phyloP scores from a whole-genome alignment of 495 filamentous ascomycete species.

The Annulohypoxylon bovei region DNA sequence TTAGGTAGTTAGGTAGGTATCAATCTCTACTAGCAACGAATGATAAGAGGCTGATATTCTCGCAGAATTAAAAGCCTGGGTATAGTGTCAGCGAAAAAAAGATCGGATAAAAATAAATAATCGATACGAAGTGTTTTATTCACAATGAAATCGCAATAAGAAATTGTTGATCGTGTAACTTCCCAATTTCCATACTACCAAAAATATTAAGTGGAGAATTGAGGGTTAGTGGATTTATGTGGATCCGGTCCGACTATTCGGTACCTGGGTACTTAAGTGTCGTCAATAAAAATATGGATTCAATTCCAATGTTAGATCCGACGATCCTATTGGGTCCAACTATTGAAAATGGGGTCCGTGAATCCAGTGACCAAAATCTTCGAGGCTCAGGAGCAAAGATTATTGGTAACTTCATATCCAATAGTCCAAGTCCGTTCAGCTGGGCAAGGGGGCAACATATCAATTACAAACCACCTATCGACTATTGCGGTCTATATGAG shows the following conservation, averaged over 20 bases:
- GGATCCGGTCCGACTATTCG: slow-evolving; percentile 26
- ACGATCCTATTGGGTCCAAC: background rate
- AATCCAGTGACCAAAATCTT: slow-evolving; percentile 23
- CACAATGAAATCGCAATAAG: too few species aligned
- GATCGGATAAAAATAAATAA: too few species aligned
- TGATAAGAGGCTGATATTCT: background rate
- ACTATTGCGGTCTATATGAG: background rate
- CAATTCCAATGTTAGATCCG: background rate
- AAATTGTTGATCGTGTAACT: background rate
- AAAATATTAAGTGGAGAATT: slow-evolving; percentile 3
- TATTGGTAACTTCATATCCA: slow-evolving; percentile 35
- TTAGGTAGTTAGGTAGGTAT: background rate
- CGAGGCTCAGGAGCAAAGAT: slow-evolving; percentile 13
- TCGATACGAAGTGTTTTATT: too few species aligned
- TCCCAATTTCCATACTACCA: background rate
- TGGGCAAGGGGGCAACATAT: slow-evolving; percentile 30
- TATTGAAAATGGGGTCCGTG: background rate
- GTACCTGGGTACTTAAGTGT: background rate
- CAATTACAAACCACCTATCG: slow-evolving; percentile 17
- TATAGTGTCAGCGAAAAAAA: too few species aligned
- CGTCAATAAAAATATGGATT: slow-evolving; percentile 2
- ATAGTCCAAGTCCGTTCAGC: slow-evolving; percentile 39
- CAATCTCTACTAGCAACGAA: background rate
- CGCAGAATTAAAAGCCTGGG: background rate
- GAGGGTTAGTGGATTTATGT: slow-evolving; percentile 22